These are phyloP conservation scores for Anisodus acutangulus DNA, from an alignment of 257 asterid species.

Conservation along the genomic window DNA sequence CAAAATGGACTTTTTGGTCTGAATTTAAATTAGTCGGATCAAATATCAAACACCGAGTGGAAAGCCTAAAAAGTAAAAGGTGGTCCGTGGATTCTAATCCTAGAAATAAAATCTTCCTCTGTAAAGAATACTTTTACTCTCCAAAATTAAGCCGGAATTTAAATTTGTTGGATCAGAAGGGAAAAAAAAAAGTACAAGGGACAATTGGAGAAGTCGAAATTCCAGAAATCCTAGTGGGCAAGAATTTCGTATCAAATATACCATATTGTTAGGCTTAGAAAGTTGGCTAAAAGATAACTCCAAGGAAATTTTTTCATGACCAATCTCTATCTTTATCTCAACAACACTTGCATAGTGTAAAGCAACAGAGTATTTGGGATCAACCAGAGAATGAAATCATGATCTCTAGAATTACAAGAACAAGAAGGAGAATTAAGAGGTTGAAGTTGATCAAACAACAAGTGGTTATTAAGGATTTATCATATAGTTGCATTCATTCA, in stretches of 20 bases:
- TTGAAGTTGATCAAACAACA: neutral
- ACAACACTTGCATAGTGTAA: constrained; percentile 14
- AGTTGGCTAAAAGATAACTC: neutral
- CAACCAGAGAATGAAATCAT: constrained; percentile 25
- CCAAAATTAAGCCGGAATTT: neutral
- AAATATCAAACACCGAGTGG: fast-evolving
- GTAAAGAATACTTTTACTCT: no score
- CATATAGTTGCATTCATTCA: constrained; percentile 27
- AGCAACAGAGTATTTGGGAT: neutral
- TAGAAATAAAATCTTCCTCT: neutral
- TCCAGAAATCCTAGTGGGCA: neutral
- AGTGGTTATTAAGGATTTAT: constrained; percentile 13
- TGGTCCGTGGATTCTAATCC: neutral
- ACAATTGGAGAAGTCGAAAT: neutral
- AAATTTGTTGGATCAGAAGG: no score
- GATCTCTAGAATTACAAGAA: constrained; percentile 22
- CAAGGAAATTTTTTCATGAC: constrained; percentile 1
- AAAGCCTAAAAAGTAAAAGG: neutral
- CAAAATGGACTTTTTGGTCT: neutral
- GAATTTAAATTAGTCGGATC: no score
- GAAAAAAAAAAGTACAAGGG: no score
- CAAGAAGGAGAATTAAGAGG: neutral
- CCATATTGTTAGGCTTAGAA: constrained; percentile 27
- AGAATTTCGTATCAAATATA: neutral
- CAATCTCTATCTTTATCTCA: constrained; percentile 30